Conservation (phyloP, 352 stramenopile species). For the Globisporangium takayamanum region DNA sequence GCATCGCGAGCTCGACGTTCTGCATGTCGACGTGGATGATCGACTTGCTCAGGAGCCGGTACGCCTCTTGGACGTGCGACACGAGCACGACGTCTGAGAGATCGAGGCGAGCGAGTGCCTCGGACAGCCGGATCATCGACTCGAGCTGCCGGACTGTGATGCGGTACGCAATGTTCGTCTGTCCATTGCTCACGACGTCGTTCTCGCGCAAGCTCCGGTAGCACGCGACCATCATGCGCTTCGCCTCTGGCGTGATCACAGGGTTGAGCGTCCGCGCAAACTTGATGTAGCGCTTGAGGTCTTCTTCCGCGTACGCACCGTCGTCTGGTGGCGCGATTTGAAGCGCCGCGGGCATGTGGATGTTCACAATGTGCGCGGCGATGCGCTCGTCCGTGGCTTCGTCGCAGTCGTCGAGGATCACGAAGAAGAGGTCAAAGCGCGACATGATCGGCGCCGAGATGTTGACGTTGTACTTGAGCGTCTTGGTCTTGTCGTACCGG, state of each 20-base stretch:
- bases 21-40: conserved; percentile 99
- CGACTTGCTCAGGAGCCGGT: conserved; percentile 95
- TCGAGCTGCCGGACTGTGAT: conserved; percentile 99
- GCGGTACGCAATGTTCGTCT: conserved; percentile 95
- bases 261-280: conserved; percentile 78
- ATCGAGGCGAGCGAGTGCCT: conserved; percentile 94
- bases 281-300: conserved; percentile 95
- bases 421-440: conserved; percentile 99
- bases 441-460: conserved; percentile 96
- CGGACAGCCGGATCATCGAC: conserved; percentile 96
- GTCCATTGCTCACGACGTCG: conserved; percentile 88
- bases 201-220: conserved; percentile 97
- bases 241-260: conserved; percentile 64
- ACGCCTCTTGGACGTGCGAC: conserved; percentile 94
- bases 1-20: conserved; percentile 91
- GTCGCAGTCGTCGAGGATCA: conserved; percentile 97
- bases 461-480: conserved; percentile 86
- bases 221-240: conserved; percentile 94
- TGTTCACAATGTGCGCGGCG: conserved; percentile 96
- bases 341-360: conserved; percentile 85
- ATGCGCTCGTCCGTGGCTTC: conserved; percentile 93
- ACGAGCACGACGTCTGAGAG: conserved; percentile 90
- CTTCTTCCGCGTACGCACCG: conserved; percentile 61
- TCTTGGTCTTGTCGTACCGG: conserved; percentile 90
- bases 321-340: conserved; percentile 20